Base-by-base conservation (phyloP, 768 basidiomycete genomes). In the Hydnomerulius pinastri region DNA sequence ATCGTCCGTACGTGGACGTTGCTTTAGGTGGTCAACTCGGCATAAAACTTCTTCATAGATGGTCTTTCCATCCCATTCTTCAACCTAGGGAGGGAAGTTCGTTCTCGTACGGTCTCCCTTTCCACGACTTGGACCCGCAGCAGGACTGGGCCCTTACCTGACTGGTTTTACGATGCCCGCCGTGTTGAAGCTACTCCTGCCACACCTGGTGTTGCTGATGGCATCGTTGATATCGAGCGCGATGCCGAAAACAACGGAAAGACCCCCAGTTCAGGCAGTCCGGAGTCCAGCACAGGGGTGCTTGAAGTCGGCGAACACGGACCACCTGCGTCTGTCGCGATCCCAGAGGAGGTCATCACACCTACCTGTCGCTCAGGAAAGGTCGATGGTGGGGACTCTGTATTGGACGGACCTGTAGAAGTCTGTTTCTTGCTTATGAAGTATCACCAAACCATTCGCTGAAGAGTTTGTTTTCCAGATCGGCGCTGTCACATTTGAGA, bases 31-130 rank as follows among this genome's bases (percentile, higher is more conserved):
- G 11, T 11, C 6, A 9, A 35, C 6, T 4, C 29, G 21, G 8
- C 30, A 15, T 52, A 36, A 44, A 20, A 29, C 40, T n/a, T 12
- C 15, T 17, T 29, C 33, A 12, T 43, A 87, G 85, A 87, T 61
- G 85, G 85, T 18, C 68, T 87, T 12, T 86, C 85, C 9, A 87
- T 87, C 40, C 84, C 85, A 3, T 81, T 82, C 67, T 85, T 87
- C 68, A 79, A 73, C 33, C 59, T 81, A 17, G 77, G 83, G 10
- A 73, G 74, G 41, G 77, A 59, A 9, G 66, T 76, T 20, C 71
- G 73, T 40, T 74, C 77, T 11, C 74, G 73, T 10, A 80, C 78
- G 0, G 58, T 76, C 4, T 78, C 79, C 8, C 53, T 82, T 11
- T 70, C 77, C 7, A 60, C 61, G 11, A 78, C 79, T 1, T 69